Base-by-base conservation (phyloP, 1,284 basidiomycete genomes). In the Violaceomyces palustris region DNA sequence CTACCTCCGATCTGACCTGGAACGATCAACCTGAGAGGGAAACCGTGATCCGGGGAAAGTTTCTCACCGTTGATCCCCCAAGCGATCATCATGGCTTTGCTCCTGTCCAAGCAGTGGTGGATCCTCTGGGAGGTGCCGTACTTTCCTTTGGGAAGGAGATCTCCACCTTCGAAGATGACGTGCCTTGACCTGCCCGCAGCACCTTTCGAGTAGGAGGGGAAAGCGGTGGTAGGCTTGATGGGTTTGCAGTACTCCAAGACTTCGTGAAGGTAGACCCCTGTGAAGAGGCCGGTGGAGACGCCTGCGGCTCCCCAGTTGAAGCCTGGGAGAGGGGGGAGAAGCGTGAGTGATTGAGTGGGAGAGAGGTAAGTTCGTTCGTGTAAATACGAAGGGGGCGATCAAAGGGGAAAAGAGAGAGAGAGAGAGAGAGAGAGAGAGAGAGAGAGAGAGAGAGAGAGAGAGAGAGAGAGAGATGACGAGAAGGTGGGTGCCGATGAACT, bases 1-100 rank as follows among this genome's bases (percentile, higher is more conserved):
- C 67, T 31, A 33, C 82, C 83, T 19, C 83, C 83, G 42, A 84
- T 83, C 50, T 82, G 80, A n/a, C 81, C 80, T 1, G 83, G 83
- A 2, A 84, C 76, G 46, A 85, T 76, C 3, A 84, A 67, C 9
- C 83, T 76, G 15, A 85, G 62, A 0, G 83, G 83, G 56, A 78
- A 83, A 3, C 83, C 83, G 58, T 85, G 83, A 59, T 85, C 83
- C 1, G 83, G 82, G 29, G 79, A 78, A 11, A 67, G 42, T 12
- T 49, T 42, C 31, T 68, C 62, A 5, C 68, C 64, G 49, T 84
- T 84, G 79, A 84, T 82, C 8, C 77, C 79, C 79, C 81, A 84
- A 23, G 78, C 78, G 21, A 84, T 74, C 33, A 84, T 66, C 78
- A 84, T 83, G 1, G 81, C 81, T 55, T 77, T 78, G 23, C 76